Conservation (phyloP, 2,329 filamentous ascomycete genomes). For the Hymenoscyphus fraxineus region DNA sequence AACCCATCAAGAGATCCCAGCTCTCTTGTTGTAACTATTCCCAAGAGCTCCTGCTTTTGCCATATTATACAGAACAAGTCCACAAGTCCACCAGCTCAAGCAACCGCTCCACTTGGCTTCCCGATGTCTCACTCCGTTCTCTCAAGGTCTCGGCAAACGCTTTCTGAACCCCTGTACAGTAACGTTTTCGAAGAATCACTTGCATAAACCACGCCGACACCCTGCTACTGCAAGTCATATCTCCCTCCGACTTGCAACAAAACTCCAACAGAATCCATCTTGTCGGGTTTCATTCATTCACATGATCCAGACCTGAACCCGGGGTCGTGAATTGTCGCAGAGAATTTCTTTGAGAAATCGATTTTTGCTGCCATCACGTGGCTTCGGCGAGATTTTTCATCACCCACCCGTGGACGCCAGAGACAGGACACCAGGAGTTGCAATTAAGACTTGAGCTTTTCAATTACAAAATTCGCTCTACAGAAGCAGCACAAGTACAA, state of each 20-base stretch:
- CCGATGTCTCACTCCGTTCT: not conserved
- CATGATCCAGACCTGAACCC: slow-evolving; percentile 3
- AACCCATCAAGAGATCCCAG: too few relatives aligned
- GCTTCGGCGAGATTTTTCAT: not conserved
- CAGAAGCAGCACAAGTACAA: not conserved
- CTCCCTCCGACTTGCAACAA: slow-evolving; percentile 15
- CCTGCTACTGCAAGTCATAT: slow-evolving; percentile 8
- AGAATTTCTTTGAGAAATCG: not conserved
- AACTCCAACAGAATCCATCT: not conserved
- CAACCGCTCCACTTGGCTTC: not conserved
- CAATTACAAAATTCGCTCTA: too few relatives aligned
- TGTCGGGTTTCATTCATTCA: slow-evolving; percentile 6
- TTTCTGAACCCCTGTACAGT: not conserved
- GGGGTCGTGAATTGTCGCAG: not conserved
- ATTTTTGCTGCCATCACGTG: not conserved
- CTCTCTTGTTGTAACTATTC: too few relatives aligned
- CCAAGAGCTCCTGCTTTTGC: too few relatives aligned
- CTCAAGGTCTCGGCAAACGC: not conserved
- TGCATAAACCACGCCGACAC: slow-evolving; percentile 4
- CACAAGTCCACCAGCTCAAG: too few relatives aligned
- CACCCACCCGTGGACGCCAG: not conserved
- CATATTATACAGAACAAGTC: too few relatives aligned
- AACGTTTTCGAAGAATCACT: not conserved
- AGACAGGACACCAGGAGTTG: not conserved
- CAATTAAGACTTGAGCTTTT: not conserved